Base-by-base conservation (phyloP, 1,284 basidiomycete genomes). In the Irpex lacteus region DNA sequence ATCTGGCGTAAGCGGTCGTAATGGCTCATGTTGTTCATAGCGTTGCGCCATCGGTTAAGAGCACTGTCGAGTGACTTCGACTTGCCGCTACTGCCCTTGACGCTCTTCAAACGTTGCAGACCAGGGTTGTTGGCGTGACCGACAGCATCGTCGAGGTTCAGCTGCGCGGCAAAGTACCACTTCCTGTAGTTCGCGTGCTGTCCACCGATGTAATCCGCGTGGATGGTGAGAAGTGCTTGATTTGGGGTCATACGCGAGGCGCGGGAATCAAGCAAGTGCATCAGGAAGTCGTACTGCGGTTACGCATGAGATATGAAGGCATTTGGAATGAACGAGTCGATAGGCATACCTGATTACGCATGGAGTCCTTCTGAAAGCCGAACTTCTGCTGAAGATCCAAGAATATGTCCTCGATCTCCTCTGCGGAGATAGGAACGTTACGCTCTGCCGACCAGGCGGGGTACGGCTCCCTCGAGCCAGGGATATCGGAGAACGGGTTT, bases 161-260 rank as follows among this genome's bases (percentile, higher is more conserved):
- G 92, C 78, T 99, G 98, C 8, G 97, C 96, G 34, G 98, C 98
- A 78, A 99, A 99, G 77, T 99, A 99, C 97, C 98, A 98, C 77
- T 96, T 97, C 75, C 95, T 91, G 78, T 98, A 97, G 81, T 97
- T 98, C 70, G 96, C 95, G 74, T 97, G 91, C 73, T 94, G 94
- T 58, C 98, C 98, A 67, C 98, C 98, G 68, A 99, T 98, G 78
- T 98, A 99, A 78, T 98, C 96, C 63, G 97, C 96, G 76, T 99
- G 97, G 53, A 99, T 85, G 32, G 97, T 99, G 66, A 96, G 84
- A 37, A 98, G 88, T 4, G 98, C 97, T 75, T 98, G 96, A 75
- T 93, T 92, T 4, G 98, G 96, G n/a, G 92, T 89, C 97, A 99
- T 99, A 69, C 98, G 92, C n/a, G 95, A 98, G 8, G 96, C 91